Evolutionary conservation across 2,329 filamentous ascomycete species (phyloP).

Genomic region (Lasiodiplodia citricola): DNA sequence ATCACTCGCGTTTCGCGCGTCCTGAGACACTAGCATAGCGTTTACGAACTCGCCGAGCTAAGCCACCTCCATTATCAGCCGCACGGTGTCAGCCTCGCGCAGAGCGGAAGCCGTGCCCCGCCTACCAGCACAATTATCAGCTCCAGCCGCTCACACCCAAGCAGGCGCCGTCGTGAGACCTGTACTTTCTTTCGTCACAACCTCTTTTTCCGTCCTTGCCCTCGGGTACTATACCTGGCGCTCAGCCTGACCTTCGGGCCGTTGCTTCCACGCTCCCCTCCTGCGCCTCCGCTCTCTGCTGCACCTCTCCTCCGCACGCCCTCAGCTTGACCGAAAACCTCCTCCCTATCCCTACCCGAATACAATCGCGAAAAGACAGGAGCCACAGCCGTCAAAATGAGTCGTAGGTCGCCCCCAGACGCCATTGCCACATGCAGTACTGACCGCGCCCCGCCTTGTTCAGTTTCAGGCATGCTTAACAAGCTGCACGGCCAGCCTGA

Average conservation of each 20-base stretch:
- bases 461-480: constrained; percentile 90
- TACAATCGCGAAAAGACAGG: constrained; percentile 14
- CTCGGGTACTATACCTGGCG: constrained; percentile 17
- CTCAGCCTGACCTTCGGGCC: constrained; percentile 9
- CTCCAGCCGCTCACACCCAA: constrained; percentile 16
- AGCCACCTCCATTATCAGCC: constrained; percentile 24
- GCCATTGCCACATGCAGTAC: constrained; percentile 11
- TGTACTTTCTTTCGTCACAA: constrained; percentile 16
- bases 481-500: constrained; percentile 96
- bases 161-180: constrained; percentile 21
- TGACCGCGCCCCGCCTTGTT: constrained; percentile 30
- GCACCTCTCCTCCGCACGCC: constrained; percentile 37
- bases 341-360: constrained; percentile 34
- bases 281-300: constrained; percentile 37
- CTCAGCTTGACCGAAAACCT: constrained; percentile 36
- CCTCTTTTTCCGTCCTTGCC: constrained; percentile 2
- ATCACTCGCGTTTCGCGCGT: constrained; percentile 17
- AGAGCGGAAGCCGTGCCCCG: constrained; percentile 26
- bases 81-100: constrained; percentile 25
- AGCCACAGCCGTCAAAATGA: constrained; percentile 38
- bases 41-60: constrained; percentile 22
- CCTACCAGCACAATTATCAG: constrained; percentile 26
- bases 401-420: constrained; percentile 34
- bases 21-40: constrained; percentile 25
- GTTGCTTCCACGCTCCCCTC: constrained; percentile 32